phyloP scores from a whole-genome alignment of 2,329 filamentous ascomycete species.

The Aspergillus sp. region DNA sequence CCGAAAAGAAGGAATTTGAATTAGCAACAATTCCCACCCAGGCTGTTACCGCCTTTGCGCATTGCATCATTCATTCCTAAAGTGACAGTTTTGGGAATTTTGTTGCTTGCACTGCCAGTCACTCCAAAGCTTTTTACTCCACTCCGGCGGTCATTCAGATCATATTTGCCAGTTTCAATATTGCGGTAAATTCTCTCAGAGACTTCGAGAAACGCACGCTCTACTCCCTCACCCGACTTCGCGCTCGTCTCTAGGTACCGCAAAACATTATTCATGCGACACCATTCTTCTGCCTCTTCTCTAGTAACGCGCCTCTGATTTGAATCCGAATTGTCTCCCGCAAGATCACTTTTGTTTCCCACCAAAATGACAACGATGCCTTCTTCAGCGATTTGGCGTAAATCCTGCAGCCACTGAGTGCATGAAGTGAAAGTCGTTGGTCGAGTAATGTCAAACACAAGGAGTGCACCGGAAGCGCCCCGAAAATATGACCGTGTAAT shows the following conservation, averaged over 20 bases:
- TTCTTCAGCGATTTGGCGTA: constrained; percentile 91
- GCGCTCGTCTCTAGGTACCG: constrained; percentile 96
- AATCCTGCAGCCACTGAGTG: constrained; percentile 89
- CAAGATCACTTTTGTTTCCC: constrained; percentile 90
- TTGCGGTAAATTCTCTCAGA: constrained; percentile 96
- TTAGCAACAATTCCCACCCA: constrained; percentile 39
- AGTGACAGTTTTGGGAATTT: constrained; percentile 42
- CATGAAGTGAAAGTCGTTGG: constrained; percentile 82
- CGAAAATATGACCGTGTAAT: constrained; percentile 94
- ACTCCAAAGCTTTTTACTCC: constrained; percentile 72
- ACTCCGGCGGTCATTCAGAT: constrained; percentile 86
- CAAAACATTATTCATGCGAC: constrained; percentile 76
- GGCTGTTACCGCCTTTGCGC: constrained; percentile 39
- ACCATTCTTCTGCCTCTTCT: constrained; percentile 89
- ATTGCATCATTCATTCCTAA: constrained; percentile 50
- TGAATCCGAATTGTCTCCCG: constrained; percentile 46
- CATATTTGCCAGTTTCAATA: constrained; percentile 91
- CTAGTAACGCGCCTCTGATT: constrained; percentile 72
- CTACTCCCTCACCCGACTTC: constrained; percentile 92
- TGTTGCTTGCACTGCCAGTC: constrained; percentile 36
- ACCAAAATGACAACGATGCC: constrained; percentile 93
- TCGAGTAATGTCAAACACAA: constrained; percentile 93
- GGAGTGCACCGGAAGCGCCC: constrained; percentile 71
- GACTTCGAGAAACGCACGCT: constrained; percentile 88
- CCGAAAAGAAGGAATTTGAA: neutral